These are phyloP conservation scores for Penicillium sp. DNA, from an alignment of 2,329 filamentous ascomycete genomes.

Conservation along the genomic window DNA sequence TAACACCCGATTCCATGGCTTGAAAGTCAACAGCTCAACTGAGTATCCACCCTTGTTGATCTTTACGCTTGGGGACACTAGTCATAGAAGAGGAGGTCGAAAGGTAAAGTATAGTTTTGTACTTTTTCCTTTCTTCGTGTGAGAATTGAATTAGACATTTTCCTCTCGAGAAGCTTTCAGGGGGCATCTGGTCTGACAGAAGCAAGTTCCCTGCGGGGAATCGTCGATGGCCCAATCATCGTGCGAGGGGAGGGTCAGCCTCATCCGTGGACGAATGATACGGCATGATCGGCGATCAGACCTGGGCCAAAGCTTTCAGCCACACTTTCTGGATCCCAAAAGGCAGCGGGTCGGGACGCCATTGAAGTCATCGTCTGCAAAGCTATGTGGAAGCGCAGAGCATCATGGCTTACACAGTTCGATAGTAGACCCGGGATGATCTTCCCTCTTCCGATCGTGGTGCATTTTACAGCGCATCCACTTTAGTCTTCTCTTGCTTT, in stretches of 20 bases:
- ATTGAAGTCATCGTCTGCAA: conserved; percentile 10
- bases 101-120: not conserved
- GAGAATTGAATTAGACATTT: not conserved
- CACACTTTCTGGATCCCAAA: not conserved
- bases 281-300: conserved; percentile 11
- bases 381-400: not conserved
- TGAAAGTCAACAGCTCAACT: conserved; percentile 2
- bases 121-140: not conserved
- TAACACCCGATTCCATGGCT: conserved; percentile 3
- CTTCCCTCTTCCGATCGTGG: not conserved
- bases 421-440: not conserved
- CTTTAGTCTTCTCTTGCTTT: not conserved
- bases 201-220: conserved; percentile 1
- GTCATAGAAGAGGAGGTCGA: not conserved
- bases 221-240: conserved; percentile 9
- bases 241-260: not conserved
- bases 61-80: conserved; percentile 5
- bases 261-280: not conserved
- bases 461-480: not conserved
- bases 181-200: conserved; percentile 6
- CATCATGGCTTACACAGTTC: not conserved
- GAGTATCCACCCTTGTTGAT: conserved; percentile 4
- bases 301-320: not conserved
- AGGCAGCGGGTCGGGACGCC: conserved; percentile 4
- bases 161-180: not conserved